Percentiles rank a stretch among this genome's conserved stretches.
Evolutionary conservation across 1,139 yeast genomes (phyloP).

Genomic region (Hansenula anomala): DNA sequence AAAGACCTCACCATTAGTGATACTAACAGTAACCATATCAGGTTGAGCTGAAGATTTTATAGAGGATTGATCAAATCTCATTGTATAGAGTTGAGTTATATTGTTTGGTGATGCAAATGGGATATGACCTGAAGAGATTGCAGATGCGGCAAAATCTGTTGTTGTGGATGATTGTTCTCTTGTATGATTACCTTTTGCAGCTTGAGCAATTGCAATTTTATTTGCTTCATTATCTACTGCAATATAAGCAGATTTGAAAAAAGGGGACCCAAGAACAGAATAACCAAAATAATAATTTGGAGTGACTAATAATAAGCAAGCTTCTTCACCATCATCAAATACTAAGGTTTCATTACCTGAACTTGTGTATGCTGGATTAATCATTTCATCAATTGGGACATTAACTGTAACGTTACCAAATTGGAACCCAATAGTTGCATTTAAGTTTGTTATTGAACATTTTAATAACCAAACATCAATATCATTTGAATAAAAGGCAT

Average conservation of each 20-base stretch:
- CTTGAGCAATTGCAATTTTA: constrained; percentile 53
- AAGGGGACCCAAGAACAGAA: constrained; percentile 57
- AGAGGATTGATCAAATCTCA: constrained; percentile 24
- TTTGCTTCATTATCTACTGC: constrained; percentile 65
- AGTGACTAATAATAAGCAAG: constrained; percentile 55
- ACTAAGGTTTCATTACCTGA: constrained; percentile 31
- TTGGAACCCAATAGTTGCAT: constrained; percentile 51
- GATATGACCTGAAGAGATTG: constrained; percentile 38
- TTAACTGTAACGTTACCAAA: constrained; percentile 49
- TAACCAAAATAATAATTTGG: constrained; percentile 51
- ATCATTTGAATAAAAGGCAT: constrained; percentile 57
- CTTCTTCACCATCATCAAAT: constrained; percentile 50
- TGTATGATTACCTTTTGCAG: constrained; percentile 18
- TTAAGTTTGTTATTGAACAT: constrained; percentile 45
- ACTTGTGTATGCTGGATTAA: constrained; percentile 23
- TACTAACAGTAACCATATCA: constrained; percentile 1
- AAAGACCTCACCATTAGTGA: not conserved
- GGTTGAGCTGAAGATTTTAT: not conserved
- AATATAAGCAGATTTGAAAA: constrained; percentile 50
- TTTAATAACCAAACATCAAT: constrained; percentile 60
- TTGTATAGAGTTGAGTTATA: constrained; percentile 22
- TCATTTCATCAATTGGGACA: constrained; percentile 49
- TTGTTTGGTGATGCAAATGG: constrained; percentile 43
- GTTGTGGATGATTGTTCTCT: constrained; percentile 6
- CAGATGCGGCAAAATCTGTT: constrained; percentile 16